Percentiles rank a stretch among this genome's conserved stretches.
These are phyloP conservation scores for Nakaseomyces bracarensis DNA, from an alignment of 1,139 yeast species.

Conservation along the genomic window DNA sequence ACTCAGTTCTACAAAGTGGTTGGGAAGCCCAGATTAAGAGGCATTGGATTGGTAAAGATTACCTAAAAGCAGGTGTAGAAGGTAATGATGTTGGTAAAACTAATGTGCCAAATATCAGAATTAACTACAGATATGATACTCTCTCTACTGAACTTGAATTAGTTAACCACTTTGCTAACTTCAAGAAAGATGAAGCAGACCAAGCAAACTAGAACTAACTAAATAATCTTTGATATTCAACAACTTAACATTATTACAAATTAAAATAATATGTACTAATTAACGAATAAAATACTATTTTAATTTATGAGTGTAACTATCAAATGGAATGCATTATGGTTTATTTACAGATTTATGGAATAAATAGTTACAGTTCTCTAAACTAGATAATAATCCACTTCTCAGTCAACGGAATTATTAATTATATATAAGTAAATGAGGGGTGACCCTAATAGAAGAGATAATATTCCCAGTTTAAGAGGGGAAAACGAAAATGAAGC, in stretches of 20 bases:
- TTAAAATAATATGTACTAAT: background rate
- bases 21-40: constrained; percentile 77
- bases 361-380: too few relatives aligned
- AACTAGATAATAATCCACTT: too few relatives aligned
- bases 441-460: background rate
- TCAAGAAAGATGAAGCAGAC: constrained; percentile 9
- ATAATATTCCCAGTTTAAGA: background rate
- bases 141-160: constrained; percentile 65
- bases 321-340: too few relatives aligned
- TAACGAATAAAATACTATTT: too few relatives aligned
- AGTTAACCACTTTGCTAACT: constrained; percentile 49
- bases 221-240: constrained; percentile 2
- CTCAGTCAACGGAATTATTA: too few relatives aligned
- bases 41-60: constrained; percentile 86
- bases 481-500: background rate
- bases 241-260: background rate
- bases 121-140: constrained; percentile 75
- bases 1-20: constrained; percentile 86
- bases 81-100: constrained; percentile 91
- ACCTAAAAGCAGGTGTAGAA: constrained; percentile 50
- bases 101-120: constrained; percentile 85
- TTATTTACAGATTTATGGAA: too few relatives aligned
- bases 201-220: background rate
- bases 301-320: too few relatives aligned
- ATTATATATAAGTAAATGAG: background rate